Base-by-base conservation (phyloP, 2,329 filamentous ascomycete genomes). In the Boeremia lycopersici region DNA sequence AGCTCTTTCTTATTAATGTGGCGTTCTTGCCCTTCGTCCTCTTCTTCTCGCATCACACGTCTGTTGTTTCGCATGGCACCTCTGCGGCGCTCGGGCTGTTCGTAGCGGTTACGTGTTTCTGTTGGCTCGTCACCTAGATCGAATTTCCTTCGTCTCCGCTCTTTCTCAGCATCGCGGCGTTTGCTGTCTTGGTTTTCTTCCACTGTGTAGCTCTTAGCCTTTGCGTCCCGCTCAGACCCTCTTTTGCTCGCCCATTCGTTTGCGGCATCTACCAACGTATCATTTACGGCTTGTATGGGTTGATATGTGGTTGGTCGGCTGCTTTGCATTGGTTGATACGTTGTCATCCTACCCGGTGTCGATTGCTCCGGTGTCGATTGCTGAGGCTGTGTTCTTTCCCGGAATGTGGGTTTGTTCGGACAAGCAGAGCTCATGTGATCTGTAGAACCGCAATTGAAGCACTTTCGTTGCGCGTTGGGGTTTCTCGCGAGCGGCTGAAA, bases 361-460 rank as follows among this genome's bases (percentile, higher is more conserved):
- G 54, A 12, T 48, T 38, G 48, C 41, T 54, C 38, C 25, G 57
- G 38, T 36, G 56, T 34, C 15, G 54, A 12, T 48, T 38, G 48
- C 41, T 54, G 42, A 9, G 30, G 17, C 17, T 35, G 35, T 10
- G 49, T 35, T 43, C 40, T 52, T 23, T 67, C 57, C 34, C 66
- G 67, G n/a, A 67, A 60, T 10, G 57, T 57, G 15, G 69, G 68
- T 42, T 69, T 69, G 13, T 48, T 44, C 2, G 67, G 68, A 42
- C 70, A 74, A 12, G 59, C 44, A 7, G 43, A 40, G 48, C 62
- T 71, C 48, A 45, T 11, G 30, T 73, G 71, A 30, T 63, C 64
- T 45, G 56, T 38, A 3, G 64, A 59, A 10, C 68, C 67, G 48
- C 70, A 73, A 51, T 72, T 67, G 53, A 65, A 68, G 49, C 70